Evolutionary conservation across 2,329 filamentous ascomycete species (phyloP), one percentile per base, ranked within the genome.

Genomic region (Sclerotinia nivalis): DNA sequence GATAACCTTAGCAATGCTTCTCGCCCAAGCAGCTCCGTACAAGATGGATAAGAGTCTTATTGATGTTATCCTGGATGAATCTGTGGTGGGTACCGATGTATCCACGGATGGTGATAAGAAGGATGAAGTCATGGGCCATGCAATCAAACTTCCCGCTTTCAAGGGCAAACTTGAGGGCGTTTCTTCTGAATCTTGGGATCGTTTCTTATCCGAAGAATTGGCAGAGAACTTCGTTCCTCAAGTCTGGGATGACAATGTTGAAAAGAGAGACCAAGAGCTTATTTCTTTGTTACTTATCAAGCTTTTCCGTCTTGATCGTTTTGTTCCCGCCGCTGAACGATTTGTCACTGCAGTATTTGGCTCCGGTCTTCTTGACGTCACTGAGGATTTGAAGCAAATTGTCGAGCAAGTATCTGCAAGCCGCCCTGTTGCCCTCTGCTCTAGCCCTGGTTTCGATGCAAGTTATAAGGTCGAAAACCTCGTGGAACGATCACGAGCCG

Each of bases 401-500:
- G 92, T 97, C 69, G 87, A 89, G 66, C 91, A 97, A 80, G 93
- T 97, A 66, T 90, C 90, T 8, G 89, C 95, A 43, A 92, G 89
- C 45, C 89, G 93, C 2, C 96, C 96, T 13, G 92, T 99, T 74
- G 91, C 96, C 4, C 87, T 99, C 49, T 95, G 95, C 76, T 99
- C 96, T 8, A 97, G 91, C 77, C 93, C 95, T 71, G 96, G 96
- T 50, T 99, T 99, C 79, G 96, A 99, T 81, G 96, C 96, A 68
- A 97, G 93, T 79, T 99, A 98, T 88, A 99, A 99, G 84, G 96
- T 99, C 71, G 96, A 99, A 80, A 93, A 90, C 72, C 85, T 99
- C 68, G 96, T 98, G 43, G 93, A 97, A 80, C 88, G 93, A 74
- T 90, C 89, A 80, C 88, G 88, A 71, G 90, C 93, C 66, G 89